Percentiles rank a stretch among this genome's conserved stretches.
Conservation (phyloP, 2,329 filamentous ascomycete genomes). For the Alternaria sp. region DNA sequence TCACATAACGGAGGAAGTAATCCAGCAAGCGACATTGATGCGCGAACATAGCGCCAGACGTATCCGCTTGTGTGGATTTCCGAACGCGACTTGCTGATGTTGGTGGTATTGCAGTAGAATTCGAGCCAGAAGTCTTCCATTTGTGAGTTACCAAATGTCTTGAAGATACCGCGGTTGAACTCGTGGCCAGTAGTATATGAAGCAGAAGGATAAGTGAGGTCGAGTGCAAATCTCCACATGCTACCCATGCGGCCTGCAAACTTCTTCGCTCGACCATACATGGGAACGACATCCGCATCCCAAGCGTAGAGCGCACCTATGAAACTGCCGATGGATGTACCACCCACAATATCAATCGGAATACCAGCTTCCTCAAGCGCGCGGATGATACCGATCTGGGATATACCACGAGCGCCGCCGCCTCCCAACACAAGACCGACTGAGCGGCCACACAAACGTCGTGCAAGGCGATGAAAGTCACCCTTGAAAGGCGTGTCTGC, state of each 20-base stretch:
- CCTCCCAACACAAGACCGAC: slow-evolving; percentile 94
- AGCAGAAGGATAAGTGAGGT: slow-evolving; percentile 93
- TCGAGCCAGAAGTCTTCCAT: slow-evolving; percentile 99
- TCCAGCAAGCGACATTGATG: slow-evolving; percentile 95
- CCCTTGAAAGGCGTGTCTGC: slow-evolving; percentile 93
- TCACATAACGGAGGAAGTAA: slow-evolving; percentile 93
- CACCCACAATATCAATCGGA: slow-evolving; percentile 92
- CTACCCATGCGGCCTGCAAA: slow-evolving; percentile 99
- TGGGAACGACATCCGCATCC: slow-evolving; percentile 94
- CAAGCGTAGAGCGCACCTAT: slow-evolving; percentile 94
- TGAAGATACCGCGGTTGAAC: slow-evolving; percentile 99
- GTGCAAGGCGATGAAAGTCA: slow-evolving; percentile 91
- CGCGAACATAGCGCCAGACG: slow-evolving; percentile 95
- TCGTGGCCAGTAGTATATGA: slow-evolving; percentile 99
- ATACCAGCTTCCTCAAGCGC: slow-evolving; percentile 96
- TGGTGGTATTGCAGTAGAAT: slow-evolving; percentile 99
- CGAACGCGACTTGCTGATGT: slow-evolving; percentile 90
- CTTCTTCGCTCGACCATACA: slow-evolving; percentile 96
- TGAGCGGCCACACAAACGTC: slow-evolving; percentile 90
- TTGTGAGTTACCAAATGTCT: slow-evolving; percentile 94
- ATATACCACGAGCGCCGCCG: slow-evolving; percentile 88
- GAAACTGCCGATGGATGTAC: slow-evolving; percentile 95
- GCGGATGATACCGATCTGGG: slow-evolving; percentile 92
- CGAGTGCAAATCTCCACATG: slow-evolving; percentile 97
- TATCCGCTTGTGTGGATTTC: slow-evolving; percentile 97